Conservation (phyloP, 1,284 basidiomycete species). For the Mycena citricolor region DNA sequence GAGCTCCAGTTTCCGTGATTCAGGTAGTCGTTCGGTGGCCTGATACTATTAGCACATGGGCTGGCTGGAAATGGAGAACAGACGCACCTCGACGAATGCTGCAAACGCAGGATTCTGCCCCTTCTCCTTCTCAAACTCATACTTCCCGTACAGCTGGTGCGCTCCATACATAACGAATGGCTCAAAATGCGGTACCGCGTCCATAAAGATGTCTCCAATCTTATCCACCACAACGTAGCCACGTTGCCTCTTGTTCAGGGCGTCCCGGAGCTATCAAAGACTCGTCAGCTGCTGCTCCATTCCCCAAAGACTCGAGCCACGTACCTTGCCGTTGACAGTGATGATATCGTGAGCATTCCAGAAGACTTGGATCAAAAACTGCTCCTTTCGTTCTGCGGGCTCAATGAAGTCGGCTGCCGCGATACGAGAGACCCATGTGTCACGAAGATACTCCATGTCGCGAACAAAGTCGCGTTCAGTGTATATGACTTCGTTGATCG, state of each 20-base stretch:
- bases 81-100: constrained; percentile 88
- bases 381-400: constrained; percentile 72
- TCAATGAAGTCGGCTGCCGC: constrained; percentile 73
- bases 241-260: constrained; percentile 95
- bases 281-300: not conserved
- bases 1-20: constrained; percentile 94
- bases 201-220: constrained; percentile 91
- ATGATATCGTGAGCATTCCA: constrained; percentile 98
- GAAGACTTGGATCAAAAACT: constrained; percentile 94
- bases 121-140: constrained; percentile 99
- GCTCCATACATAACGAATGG: constrained; percentile 96
- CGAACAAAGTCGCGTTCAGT: constrained; percentile 98
- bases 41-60: constrained; percentile 31
- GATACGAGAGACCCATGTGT: constrained; percentile 94
- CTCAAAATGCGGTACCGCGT: constrained; percentile 84
- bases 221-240: constrained; percentile 89
- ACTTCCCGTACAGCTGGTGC: constrained; percentile 97
- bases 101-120: constrained; percentile 91
- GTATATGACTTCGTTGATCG: constrained; percentile 99
- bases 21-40: constrained; percentile 89
- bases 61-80: not conserved
- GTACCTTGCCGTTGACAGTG: constrained; percentile 67
- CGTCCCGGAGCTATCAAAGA: constrained; percentile 73
- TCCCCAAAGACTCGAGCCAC: not conserved
- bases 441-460: constrained; percentile 97